Base-by-base conservation (phyloP, 768 basidiomycete species). In the Russula abietina region DNA sequence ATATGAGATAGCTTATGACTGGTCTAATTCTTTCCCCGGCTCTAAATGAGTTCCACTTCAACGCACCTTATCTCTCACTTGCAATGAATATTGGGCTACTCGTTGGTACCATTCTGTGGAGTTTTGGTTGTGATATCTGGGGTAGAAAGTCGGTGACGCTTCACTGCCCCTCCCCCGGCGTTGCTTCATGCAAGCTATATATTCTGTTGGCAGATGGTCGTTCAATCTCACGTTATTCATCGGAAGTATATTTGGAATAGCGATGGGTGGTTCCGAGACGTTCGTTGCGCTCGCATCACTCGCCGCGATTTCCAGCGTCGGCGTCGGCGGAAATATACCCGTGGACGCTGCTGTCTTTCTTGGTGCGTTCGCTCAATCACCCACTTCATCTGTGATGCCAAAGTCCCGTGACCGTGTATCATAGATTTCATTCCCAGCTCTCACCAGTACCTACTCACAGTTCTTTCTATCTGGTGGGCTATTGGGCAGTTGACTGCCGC, bases 381-480 rank as follows among this genome's bases (percentile, higher is more conserved):
- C 4, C 28, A 5, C 17, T 61, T 3, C 16, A 7, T 30, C 51
- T 28, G 14, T 17, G 19, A 51, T 52, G 9, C 33, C 41, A 30
- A 30, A 30, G 8, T 1, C 6, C 26, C 26, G 67, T 43, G 38
- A 39, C 38, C 38, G 38, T 16, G 38, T 17, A 52, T 69, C 12
- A 52, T 69, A 78, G 85, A 83, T 67, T 78, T 81, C 43, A 65
- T 82, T 5, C 83, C 82, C 6, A 76, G 76, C 26, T 76, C 78
- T 10, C 81, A 84, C 63, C 84, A 86, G 64, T 85, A 82, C 65
- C 74, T 85, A 39, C 71, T 86, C 50, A 84, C 83, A 1, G 28
- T 84, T 53, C 71, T 86, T 26, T 81, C 81, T 0, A 77, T 84
- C 17, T 85, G 80, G 80, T 86, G 83, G 83, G 79, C 77, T 19